Evolutionary conservation across 2,329 filamentous ascomycete species (phyloP), one percentile per base, ranked within the genome.

Genomic region (Colletotrichum gigasporum): DNA sequence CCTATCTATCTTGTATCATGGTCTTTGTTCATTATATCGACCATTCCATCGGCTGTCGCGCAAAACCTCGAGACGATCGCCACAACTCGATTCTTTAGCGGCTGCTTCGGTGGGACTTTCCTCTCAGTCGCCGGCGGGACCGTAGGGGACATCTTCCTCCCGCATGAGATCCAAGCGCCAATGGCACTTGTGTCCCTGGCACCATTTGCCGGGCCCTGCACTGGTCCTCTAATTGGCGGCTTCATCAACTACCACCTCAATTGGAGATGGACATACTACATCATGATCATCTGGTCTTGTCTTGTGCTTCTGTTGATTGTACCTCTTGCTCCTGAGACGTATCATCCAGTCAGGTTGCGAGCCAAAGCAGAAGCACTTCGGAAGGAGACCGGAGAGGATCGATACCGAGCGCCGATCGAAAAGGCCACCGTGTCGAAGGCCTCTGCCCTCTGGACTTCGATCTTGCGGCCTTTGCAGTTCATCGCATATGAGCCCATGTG

Each of bases 231-330:
- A 5, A 74, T 91, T n/a, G 93, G 92, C 4, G 93, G 93, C 3
- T 93, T 96, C 75, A 94, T 97, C 74, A 94, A 95, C 74, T 87
- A 90, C 69, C 87, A 90, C 69, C 84, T 84, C 3, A 79, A 82
- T 56, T 97, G 93, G 90, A 82, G 91, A 56, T 96, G 91, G 92
- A 91, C 90, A 0, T 94, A 95, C 75, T 97, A 94, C 73, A 84
- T 94, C 3, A 81, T 97, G 64, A 78, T 96, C 47, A 96, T 97
- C 48, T 97, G 93, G 93, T 84, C 89, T 2, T 86, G 82, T 12
- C 75, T 82, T 5, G 77, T 93, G 70, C 82, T 92, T 50, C 73
- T 83, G 9, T 78, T 87, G 59, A 89, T 97, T 52, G 73, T 90
- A 20, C 73, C 92, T 26, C 81, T 94, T 35, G 92, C 97, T 2